These are phyloP conservation scores for Saccharomycopsis schoenii DNA, from an alignment of 805 yeast genomes.

Conservation along the genomic window DNA sequence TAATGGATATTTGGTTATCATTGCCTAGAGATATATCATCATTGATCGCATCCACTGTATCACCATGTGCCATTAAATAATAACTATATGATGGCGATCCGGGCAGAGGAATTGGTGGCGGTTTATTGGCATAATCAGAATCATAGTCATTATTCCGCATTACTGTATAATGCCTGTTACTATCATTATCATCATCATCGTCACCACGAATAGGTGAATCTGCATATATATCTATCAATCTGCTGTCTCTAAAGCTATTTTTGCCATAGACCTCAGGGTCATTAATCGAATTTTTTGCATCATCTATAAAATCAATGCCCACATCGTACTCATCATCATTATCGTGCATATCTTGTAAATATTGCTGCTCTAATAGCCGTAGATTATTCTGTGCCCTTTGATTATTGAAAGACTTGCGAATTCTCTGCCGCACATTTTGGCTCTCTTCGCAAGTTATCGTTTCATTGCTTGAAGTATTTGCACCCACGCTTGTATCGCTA, in stretches of 20 bases:
- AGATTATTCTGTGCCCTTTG: neutral
- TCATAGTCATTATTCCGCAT: neutral
- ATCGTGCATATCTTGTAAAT: neutral
- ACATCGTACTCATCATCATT: neutral
- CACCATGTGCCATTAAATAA: constrained; percentile 13
- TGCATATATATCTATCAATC: neutral
- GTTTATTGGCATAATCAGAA: constrained; percentile 30
- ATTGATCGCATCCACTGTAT: neutral
- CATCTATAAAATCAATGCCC: neutral
- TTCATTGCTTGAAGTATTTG: neutral
- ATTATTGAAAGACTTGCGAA: neutral
- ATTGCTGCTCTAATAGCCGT: neutral
- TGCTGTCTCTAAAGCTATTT: neutral
- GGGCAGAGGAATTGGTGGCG: constrained; percentile 30
- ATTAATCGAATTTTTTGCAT: neutral
- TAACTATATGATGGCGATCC: constrained; percentile 22
- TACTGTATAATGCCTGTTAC: neutral
- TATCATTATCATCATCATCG: neutral
- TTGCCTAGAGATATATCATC: neutral
- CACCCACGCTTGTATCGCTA: constrained; percentile 1
- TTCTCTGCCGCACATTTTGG: neutral
- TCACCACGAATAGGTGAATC: neutral
- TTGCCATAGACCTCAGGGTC: neutral
- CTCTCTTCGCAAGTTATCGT: neutral
- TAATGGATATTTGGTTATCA: neutral